phyloP scores from a whole-genome alignment of 371 early-diverging fungal genomes.

The Rozella allomycis region DNA sequence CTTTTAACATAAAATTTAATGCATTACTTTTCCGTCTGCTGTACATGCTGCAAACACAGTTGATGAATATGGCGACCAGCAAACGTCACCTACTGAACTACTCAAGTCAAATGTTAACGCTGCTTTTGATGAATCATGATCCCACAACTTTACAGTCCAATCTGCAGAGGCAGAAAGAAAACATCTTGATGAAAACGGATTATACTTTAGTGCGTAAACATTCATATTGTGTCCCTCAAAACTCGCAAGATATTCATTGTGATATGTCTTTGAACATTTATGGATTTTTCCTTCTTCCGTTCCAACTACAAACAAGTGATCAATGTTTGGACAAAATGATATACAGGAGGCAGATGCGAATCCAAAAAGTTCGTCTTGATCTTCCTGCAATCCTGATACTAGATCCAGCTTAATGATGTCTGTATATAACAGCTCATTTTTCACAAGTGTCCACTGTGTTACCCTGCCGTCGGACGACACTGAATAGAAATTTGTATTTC shows the following conservation, averaged over 20 bases:
- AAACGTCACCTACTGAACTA: slow-evolving; percentile 26
- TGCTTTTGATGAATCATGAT: slow-evolving; percentile 19
- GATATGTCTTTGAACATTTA: slow-evolving; percentile 32
- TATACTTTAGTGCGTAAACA: slow-evolving; percentile 28
- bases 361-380: slow-evolving; percentile 4
- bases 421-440: slow-evolving; percentile 24
- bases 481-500: slow-evolving; percentile 30
- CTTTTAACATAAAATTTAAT: background rate
- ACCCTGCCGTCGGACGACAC: slow-evolving; percentile 30
- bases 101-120: slow-evolving; percentile 26
- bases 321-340: slow-evolving; percentile 23
- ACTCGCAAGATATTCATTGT: slow-evolving; percentile 20
- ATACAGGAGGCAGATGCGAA: slow-evolving; percentile 10
- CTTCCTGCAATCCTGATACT: background rate
- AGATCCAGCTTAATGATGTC: slow-evolving; percentile 1
- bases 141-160: slow-evolving; percentile 38
- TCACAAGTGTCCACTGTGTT: slow-evolving; percentile 27
- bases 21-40: slow-evolving; percentile 22
- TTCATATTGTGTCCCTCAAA: slow-evolving; percentile 36
- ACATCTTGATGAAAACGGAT: slow-evolving; percentile 18
- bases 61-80: slow-evolving; percentile 32
- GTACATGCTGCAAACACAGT: slow-evolving; percentile 32
- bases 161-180: slow-evolving; percentile 28
- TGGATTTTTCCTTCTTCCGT: slow-evolving; percentile 32
- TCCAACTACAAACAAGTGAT: slow-evolving; percentile 31